Base-by-base conservation (phyloP, 192 early-diverging fungal species). In the Backusella mclennaniae region DNA sequence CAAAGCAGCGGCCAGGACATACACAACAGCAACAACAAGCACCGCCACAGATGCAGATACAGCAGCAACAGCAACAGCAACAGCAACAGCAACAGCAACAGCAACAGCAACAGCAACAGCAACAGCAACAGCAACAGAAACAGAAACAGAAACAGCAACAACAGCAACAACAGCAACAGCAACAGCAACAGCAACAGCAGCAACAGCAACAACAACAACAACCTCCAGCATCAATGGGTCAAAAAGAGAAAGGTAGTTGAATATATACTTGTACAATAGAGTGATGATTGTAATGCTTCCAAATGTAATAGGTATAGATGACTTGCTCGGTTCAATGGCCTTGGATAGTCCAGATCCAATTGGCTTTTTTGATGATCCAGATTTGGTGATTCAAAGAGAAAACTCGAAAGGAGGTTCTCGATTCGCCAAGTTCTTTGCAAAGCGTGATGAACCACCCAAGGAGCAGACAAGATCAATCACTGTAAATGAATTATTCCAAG, bases 351-450 rank as follows among this genome's bases (percentile, higher is more conserved):
- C 26, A 26, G 56, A 26, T 63, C 23, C 56, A 9, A 63, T 29
- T 29, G 56, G 26, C 56, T 63, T 88, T 75, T 82, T 81, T 52
- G 80, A 83, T 44, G 85, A 84, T 56, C 76, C 71, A n/a, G 70
- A 82, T 7, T 74, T 84, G 21, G 77, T 44, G 41, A 78, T 72
- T 23, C 67, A 78, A 1, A 75, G 80, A 38, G 80, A 84, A 6
- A 42, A 83, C 31, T 79, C 80, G 74, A 81, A 86, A 23, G 83
- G 85, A n/a, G 85, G 84, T 0, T 90, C 88, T 4, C 85, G 88
- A 15, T 90, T 90, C 77, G 88, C 88, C 4, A 83, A 82, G 14
- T 90, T 90, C 80, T 90, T 90, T 77, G 71, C 82, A 35, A 88
- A 83, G 46, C 76, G 79, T n/a, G 79, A 87, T 29, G 87, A 87